phyloP scores from a whole-genome alignment of 305 asterid species.

The Stenogyne calaminthoides region DNA sequence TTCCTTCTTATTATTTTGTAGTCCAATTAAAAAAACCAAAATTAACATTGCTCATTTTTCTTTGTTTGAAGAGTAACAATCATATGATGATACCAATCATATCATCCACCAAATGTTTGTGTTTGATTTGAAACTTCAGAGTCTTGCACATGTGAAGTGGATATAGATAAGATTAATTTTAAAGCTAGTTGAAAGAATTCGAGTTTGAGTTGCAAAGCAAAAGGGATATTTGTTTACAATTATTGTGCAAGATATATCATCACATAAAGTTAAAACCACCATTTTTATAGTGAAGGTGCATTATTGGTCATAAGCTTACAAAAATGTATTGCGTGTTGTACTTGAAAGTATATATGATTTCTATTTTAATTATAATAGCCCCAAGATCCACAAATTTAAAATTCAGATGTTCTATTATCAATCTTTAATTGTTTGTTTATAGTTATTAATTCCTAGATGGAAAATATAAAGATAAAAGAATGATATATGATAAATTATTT shows the following conservation, averaged over 20 bases:
- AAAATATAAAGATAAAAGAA: background rate
- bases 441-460: background rate
- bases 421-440: background rate
- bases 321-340: slow-evolving; percentile 28
- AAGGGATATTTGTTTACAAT: slow-evolving; percentile 27
- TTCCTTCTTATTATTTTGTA: too few species aligned
- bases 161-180: slow-evolving; percentile 18
- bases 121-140: slow-evolving; percentile 2
- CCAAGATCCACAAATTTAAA: background rate
- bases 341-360: background rate
- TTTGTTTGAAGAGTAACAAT: background rate
- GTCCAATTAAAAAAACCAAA: background rate
- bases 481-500: background rate
- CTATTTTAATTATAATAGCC: background rate
- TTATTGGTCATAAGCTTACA: slow-evolving; percentile 55
- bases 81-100: background rate
- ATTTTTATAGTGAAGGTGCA: slow-evolving; percentile 25
- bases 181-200: slow-evolving; percentile 1
- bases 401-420: background rate
- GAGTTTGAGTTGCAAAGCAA: slow-evolving; percentile 24
- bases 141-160: slow-evolving; percentile 20
- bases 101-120: slow-evolving; percentile 2
- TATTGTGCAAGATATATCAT: slow-evolving; percentile 16
- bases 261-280: slow-evolving; percentile 15
- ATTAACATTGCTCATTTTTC: too few species aligned